Evolutionary conservation across 2,329 filamentous ascomycete genomes (phyloP), one percentile per base, ranked within the genome.

Genomic region (Arthrobotrys iridis): DNA sequence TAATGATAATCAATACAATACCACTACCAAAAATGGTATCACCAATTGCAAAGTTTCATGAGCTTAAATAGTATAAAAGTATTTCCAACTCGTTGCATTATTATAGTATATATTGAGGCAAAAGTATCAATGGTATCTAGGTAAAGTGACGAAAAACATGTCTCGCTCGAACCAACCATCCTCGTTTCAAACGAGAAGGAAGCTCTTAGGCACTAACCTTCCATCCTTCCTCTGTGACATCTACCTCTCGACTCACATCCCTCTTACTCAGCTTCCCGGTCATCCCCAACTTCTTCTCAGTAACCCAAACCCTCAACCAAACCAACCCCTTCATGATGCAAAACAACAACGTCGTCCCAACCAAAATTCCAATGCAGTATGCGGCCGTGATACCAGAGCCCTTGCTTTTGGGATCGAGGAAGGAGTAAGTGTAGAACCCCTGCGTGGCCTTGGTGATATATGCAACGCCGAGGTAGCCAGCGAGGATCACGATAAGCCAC

Each of bases 391-490:
- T 82, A 0, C 85, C 86, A 26, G 84, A 81, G 13, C 85, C 85
- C 57, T 86, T 82, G 15, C 81, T 80, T 4, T 82, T 80, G 0
- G 88, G 85, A 80, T 96, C 86, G n/a, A 96, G 86, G 82, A 96
- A 96, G 70, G 79, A 81, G 83, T 96, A 96, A 0, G 90, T 86
- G 81, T 93, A 96, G 81, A 90, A 92, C 1, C 87, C 87, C 81
- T 93, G 85, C 0, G 88, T 89, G 3, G 87, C 87, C 75, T 87
- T 82, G 0, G 91, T 93, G 20, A 95, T 78, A 81, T 92, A 96
- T 0, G 91, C 92, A 13, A 96, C 83, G 0, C 84, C 87, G 8
- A 93, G 85, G 81, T 96, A 96, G 2, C 89, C 82, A 0, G 87
- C 87, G 43, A 96, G 85, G 4, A 95, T 81, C n/a, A 92, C 67